Conservation (phyloP, 176 grass and related monocot genomes). For the Ensete glaucum region DNA sequence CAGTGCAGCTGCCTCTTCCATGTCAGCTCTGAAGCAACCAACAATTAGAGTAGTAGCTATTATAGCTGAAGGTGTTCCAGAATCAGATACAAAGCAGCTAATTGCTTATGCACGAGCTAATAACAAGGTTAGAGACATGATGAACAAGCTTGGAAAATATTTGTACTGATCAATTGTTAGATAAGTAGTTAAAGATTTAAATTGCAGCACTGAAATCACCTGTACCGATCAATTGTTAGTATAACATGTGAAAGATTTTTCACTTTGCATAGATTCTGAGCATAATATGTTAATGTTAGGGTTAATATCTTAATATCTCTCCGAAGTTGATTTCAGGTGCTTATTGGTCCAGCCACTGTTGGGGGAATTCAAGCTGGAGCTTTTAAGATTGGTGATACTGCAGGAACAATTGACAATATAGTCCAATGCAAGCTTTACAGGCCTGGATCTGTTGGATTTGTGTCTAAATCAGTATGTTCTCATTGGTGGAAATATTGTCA, state of each 20-base stretch:
- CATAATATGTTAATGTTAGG: not conserved
- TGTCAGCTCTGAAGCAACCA: constrained; percentile 86
- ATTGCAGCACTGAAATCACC: not conserved
- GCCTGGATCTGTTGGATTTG: constrained; percentile 95
- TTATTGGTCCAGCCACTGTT: constrained; percentile 95
- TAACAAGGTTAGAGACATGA: constrained; percentile 61
- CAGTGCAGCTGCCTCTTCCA: constrained; percentile 90
- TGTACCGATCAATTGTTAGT: not conserved
- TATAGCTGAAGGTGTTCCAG: constrained; percentile 97
- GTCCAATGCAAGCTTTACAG: constrained; percentile 98
- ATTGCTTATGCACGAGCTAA: constrained; percentile 87
- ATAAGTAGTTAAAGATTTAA: not conserved
- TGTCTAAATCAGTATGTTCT: constrained; percentile 87
- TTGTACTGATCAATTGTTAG: not conserved
- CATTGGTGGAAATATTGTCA: not conserved
- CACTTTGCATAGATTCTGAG: not conserved
- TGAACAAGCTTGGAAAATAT: not conserved
- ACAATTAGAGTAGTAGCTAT: constrained; percentile 94
- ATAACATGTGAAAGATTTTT: not conserved
- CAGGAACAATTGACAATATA: constrained; percentile 98
- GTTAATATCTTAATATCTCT: not conserved
- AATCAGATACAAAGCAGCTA: constrained; percentile 83
- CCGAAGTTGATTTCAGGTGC: constrained; percentile 38
- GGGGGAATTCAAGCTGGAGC: constrained; percentile 96
- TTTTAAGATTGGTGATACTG: constrained; percentile 98